Evolutionary conservation across 2,329 filamentous ascomycete species (phyloP), one percentile per base, ranked within the genome.

Genomic region (Colletotrichum kahawae): DNA sequence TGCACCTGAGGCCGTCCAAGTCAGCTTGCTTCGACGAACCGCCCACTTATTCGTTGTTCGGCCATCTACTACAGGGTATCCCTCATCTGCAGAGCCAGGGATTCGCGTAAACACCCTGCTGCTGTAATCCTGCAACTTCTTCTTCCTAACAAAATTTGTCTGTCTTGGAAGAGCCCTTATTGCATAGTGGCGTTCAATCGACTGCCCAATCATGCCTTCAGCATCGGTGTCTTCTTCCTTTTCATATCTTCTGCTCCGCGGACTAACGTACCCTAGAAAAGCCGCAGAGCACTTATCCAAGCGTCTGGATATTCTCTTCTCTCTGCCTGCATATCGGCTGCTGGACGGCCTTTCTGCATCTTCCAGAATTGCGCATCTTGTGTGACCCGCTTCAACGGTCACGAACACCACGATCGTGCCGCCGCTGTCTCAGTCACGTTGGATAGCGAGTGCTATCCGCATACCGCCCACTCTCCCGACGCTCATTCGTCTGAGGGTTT

Each of bases 141-240:
- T 38, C 29, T 54, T 4, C n/a, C 51, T 29, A 21, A 12, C 8
- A 12, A 34, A 64, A 51, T 36, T 63, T 27, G 29, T 33, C 33
- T 57, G 36, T 64, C 72, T 65, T 72, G 63, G 56, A 27, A 68
- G 27, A 64, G 72, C 69, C 69, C 72, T 75, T 63, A 43, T 57
- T 72, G 72, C 72, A 75, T 67, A 29, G 69, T 72, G 72, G 63
- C 72, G 43, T 68, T 33, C 21, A 68, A 34, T 14, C 36, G 16
- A 18, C 34, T 7, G 16, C 29, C 68, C 63, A 64, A 64, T 43
- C 33, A 56, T 36, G 18, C 18, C 31, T 24, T 18, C 24, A 5
- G 16, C 27, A 18, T 38, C 56, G 33, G 48, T 48, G 24, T 57
- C 51, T 48, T 31, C 18, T 24, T 63, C 16, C 4, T 31, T 24